Base-by-base conservation (phyloP, 2,329 filamentous ascomycete species). In the Emericellopsis cladophorae region DNA sequence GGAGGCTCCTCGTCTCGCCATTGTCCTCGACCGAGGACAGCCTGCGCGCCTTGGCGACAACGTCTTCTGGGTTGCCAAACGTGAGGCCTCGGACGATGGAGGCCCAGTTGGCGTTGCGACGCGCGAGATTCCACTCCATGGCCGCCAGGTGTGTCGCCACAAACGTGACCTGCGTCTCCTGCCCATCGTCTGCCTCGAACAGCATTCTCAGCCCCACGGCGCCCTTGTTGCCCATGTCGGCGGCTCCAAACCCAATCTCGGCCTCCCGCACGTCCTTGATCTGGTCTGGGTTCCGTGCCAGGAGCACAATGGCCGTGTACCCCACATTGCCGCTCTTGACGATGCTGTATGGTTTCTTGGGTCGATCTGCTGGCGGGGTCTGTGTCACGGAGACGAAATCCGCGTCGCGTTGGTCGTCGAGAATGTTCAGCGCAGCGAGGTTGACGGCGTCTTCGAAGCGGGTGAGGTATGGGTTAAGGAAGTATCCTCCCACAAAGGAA, bases 161-260 rank as follows among this genome's bases (percentile, higher is more conserved):
- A 56, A 96, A 92, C 0, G 87, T 95, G 42, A 95, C 59, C 51
- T 84, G 76, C 22, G 81, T 73, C 35, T 40, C 39, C 10, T 49
- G 51, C 16, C 50, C 51, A 9, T 46, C 49, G 24, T 48, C 51
- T 81, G 94, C 7, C 11, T 22, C 53, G 51, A 85, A 81, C 12
- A 76, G 70, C 35, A 92, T 61, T 29, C 88, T 72, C 45, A 90
- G 69, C 1, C 83, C 92, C 1, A 94, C 83, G 4, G 88, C 90
- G 24, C 90, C 92, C 62, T 98, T 98, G 60, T 95, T 95, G 14
- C 88, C 92, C 82, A 95, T 92, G 39, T 90, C 82, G 43, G 79
- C 81, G 1, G 88, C 60, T 1, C 92, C 92, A 38, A 95, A 83
- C 0, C 92, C 89, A 2, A 88, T 81, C 40, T 84, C 84, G 2